Conservation (phyloP, 306 rosid genomes). For the Senna tora region DNA sequence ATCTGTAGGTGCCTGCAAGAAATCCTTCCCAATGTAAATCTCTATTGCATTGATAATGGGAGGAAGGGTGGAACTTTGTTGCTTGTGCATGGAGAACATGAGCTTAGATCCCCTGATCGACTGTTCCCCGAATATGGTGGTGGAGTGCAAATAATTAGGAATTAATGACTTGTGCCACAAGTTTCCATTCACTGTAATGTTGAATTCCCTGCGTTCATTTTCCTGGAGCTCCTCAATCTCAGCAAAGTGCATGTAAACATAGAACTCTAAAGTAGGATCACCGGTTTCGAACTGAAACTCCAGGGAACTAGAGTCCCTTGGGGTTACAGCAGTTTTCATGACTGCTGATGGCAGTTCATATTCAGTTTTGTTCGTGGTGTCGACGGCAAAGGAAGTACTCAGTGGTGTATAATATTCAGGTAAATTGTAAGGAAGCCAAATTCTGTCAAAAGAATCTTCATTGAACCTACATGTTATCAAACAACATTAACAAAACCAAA, state of each 20-base stretch:
- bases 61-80: constrained; percentile 49
- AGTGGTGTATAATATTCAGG: neutral
- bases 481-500: neutral
- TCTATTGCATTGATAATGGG: constrained; percentile 70
- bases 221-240: constrained; percentile 43
- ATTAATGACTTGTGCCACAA: constrained; percentile 27
- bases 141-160: constrained; percentile 32
- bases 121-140: constrained; percentile 1
- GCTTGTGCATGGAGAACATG: constrained; percentile 37
- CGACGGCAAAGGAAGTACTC: constrained; percentile 22
- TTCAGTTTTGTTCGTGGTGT: neutral
- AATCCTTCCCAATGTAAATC: constrained; percentile 38
- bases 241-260: constrained; percentile 58
- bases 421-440: constrained; percentile 45
- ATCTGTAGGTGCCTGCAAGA: constrained; percentile 42
- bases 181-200: constrained; percentile 43
- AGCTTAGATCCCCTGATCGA: constrained; percentile 16
- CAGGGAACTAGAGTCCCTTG: constrained; percentile 24
- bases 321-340: constrained; percentile 44
- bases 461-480: constrained; percentile 42
- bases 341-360: constrained; percentile 43
- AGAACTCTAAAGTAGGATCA: constrained; percentile 32
- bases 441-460: constrained; percentile 50
- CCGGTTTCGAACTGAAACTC: constrained; percentile 13
- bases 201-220: constrained; percentile 50